A percentile compares a stretch with the other conserved stretches of the same genome.
phyloP scores from a whole-genome alignment of 306 rosid genomes.

The Quillaja saponaria region DNA sequence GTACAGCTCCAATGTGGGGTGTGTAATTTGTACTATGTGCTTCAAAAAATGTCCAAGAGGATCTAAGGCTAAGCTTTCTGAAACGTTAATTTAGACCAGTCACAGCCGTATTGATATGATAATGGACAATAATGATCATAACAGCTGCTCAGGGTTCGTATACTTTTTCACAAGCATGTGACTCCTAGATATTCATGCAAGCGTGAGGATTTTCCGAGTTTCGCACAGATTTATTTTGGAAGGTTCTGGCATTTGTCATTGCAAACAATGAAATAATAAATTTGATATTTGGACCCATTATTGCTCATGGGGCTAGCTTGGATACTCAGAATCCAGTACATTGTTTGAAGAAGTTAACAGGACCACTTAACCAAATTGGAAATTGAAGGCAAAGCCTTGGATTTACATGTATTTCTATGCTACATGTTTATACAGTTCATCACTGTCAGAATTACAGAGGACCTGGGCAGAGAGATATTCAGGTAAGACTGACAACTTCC shows the following conservation, averaged over 20 bases:
- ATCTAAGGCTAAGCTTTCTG: constrained; percentile 13
- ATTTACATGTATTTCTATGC: constrained; percentile 44
- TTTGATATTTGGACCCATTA: constrained; percentile 26
- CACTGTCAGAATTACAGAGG: constrained; percentile 35
- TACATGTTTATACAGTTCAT: constrained; percentile 32
- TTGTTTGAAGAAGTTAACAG: constrained; percentile 27
- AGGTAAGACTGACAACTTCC: constrained; percentile 50
- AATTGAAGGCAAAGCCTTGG: constrained; percentile 32
- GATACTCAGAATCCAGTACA: constrained; percentile 24
- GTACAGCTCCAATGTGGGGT: constrained; percentile 43
- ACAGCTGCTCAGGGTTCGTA: constrained; percentile 12
- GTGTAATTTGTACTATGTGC: constrained; percentile 17
- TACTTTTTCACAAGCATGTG: no score
- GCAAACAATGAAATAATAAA: constrained; percentile 33
- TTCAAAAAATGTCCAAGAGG: constrained; percentile 24
- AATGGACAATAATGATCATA: constrained; percentile 11
- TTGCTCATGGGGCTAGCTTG: constrained; percentile 14
- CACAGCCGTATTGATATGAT: no score
- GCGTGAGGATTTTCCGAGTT: constrained; percentile 31
- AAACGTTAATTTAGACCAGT: no score
- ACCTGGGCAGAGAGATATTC: constrained; percentile 43
- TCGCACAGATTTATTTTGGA: constrained; percentile 25
- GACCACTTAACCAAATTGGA: constrained; percentile 49
- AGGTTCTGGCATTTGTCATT: constrained; percentile 8
- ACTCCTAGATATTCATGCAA: constrained; percentile 8